Evolutionary conservation across 345 rosid genomes (phyloP).

Genomic region (Erucastrum elatum): DNA sequence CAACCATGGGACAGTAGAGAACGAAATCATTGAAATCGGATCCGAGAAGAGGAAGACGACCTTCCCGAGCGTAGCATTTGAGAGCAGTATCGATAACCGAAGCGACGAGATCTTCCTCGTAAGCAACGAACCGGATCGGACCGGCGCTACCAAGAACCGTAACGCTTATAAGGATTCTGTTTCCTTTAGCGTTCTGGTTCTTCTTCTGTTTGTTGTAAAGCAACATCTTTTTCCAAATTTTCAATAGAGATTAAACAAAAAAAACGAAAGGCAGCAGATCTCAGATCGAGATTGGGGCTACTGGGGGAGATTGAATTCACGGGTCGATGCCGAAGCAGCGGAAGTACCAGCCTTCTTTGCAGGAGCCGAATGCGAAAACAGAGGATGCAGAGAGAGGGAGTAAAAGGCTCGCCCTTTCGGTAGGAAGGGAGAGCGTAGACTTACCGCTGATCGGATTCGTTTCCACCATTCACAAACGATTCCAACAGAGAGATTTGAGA

Average conservation of each 20-base stretch:
- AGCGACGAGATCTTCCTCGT: conserved; percentile 71
- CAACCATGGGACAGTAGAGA: conserved; percentile 72
- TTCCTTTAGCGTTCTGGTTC: conserved; percentile 60
- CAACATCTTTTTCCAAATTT: conserved; percentile 49
- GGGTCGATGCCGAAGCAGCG: conserved; percentile 99
- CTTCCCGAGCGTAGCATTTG: conserved; percentile 90
- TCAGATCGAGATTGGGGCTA: conserved; percentile 4
- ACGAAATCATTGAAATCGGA: conserved; percentile 71
- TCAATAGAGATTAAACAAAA: neutral
- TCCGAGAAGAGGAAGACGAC: conserved; percentile 88
- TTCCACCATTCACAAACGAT: conserved; percentile 96
- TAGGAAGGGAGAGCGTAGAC: conserved; percentile 86
- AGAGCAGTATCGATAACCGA: conserved; percentile 79
- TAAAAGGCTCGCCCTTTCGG: conserved; percentile 78
- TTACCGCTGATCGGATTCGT: conserved; percentile 47
- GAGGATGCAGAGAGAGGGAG: conserved; percentile 47
- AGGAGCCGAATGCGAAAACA: conserved; percentile 87
- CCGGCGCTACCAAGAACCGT: conserved; percentile 93
- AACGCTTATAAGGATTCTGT: conserved; percentile 70
- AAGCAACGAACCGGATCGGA: conserved; percentile 88
- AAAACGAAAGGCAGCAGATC: neutral
- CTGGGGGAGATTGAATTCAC: conserved; percentile 27
- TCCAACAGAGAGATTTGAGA: neutral
- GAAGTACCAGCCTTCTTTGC: conserved; percentile 99
- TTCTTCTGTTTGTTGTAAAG: conserved; percentile 89